These are phyloP conservation scores for Blastobotrys apis DNA, from an alignment of 1,139 yeast species.

Conservation along the genomic window DNA sequence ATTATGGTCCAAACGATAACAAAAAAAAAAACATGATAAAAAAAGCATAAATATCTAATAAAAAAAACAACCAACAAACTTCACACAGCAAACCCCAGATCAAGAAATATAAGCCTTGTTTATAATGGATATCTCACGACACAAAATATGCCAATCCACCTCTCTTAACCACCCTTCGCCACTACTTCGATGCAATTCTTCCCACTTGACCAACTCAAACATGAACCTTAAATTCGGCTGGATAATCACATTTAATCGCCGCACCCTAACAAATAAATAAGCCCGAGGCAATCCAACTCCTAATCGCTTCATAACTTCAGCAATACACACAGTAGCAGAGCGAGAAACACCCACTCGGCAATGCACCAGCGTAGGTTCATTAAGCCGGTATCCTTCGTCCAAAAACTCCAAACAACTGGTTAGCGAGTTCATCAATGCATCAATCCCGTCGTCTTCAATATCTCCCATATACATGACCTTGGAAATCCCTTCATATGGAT, in stretches of 20 bases:
- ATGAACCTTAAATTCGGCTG: slow-evolving; percentile 86
- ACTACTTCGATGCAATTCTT: slow-evolving; percentile 43
- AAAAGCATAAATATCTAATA: not conserved
- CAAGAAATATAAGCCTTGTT: slow-evolving; percentile 56
- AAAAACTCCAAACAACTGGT: slow-evolving; percentile 42
- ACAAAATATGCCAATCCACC: slow-evolving; percentile 86
- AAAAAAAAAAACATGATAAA: not conserved
- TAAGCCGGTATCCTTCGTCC: slow-evolving; percentile 38
- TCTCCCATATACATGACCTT: slow-evolving; percentile 41
- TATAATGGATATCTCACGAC: slow-evolving; percentile 75
- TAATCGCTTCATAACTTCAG: slow-evolving; percentile 77
- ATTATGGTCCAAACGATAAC: slow-evolving; percentile 40
- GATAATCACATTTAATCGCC: slow-evolving; percentile 80
- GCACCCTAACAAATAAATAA: slow-evolving; percentile 73
- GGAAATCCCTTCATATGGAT: slow-evolving; percentile 27
- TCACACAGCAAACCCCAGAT: not conserved
- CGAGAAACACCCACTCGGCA: slow-evolving; percentile 92
- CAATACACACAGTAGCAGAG: slow-evolving; percentile 85
- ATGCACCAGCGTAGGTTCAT: slow-evolving; percentile 64
- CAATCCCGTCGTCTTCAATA: slow-evolving; percentile 51
- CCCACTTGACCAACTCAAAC: slow-evolving; percentile 80
- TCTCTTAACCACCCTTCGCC: slow-evolving; percentile 50
- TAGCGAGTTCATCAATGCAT: slow-evolving; percentile 41
- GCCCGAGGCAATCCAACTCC: slow-evolving; percentile 65
- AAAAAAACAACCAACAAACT: not conserved